A percentile compares a stretch with the other conserved stretches of the same genome.
Evolutionary conservation across 83 land plant species (phyloP).

Genomic region (Diphasiastrum complanatum): DNA sequence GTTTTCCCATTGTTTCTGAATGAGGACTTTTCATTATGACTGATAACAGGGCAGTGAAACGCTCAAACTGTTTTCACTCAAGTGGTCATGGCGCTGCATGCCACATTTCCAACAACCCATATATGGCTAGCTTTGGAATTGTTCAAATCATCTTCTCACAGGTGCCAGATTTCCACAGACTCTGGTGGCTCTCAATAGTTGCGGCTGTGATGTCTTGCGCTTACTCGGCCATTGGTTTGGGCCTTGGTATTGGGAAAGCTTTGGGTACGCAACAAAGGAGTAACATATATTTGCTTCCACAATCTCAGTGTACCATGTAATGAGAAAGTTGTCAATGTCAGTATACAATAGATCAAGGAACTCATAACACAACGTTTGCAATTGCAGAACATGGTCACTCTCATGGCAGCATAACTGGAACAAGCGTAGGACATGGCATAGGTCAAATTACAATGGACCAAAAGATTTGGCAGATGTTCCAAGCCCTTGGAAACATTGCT

Average conservation of each 20-base stretch:
- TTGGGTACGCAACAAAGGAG: too few relatives aligned
- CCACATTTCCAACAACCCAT: neutral
- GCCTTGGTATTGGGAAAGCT: too few relatives aligned
- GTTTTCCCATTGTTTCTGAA: neutral
- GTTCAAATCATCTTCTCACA: neutral
- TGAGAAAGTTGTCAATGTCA: too few relatives aligned
- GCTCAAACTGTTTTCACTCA: neutral
- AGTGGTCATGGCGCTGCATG: neutral
- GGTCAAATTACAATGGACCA: too few relatives aligned
- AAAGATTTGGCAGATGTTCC: slow-evolving; percentile 34
- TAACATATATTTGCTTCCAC: too few relatives aligned
- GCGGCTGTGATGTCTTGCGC: neutral
- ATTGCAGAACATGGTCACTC: too few relatives aligned
- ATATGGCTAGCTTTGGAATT: neutral
- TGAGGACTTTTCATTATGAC: neutral
- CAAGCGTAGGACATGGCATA: too few relatives aligned
- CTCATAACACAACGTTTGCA: too few relatives aligned
- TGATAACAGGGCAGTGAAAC: neutral
- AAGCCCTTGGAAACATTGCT: slow-evolving; percentile 48
- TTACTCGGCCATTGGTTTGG: neutral
- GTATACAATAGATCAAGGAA: too few relatives aligned
- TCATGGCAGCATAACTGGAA: too few relatives aligned
- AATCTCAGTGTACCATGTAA: too few relatives aligned
- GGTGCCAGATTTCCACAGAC: neutral
- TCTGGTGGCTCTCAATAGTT: slow-evolving; percentile 1